Percentiles rank a stretch among this genome's conserved stretches.
Evolutionary conservation across 345 rosid species (phyloP).

Genomic region (Passiflora organensis): DNA sequence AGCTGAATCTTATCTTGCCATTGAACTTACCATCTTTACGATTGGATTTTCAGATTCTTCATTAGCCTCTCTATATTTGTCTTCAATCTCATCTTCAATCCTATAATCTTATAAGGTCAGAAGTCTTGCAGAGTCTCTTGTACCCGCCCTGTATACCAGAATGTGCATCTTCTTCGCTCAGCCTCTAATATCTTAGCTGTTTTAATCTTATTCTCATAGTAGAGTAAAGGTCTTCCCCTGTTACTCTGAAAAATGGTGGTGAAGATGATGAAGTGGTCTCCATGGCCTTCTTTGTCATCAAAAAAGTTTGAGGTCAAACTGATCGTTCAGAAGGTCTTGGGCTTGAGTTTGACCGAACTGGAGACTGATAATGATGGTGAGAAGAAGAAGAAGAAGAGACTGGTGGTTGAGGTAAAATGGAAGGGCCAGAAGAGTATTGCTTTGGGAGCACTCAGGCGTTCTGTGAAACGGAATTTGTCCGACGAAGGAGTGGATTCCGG

Average conservation of each 20-base stretch:
- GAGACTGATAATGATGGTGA: conserved; percentile 19
- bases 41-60: too few relatives aligned
- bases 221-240: too few relatives aligned
- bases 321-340: conserved; percentile 31
- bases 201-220: too few relatives aligned
- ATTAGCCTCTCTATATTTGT: too few relatives aligned
- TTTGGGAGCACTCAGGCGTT: conserved; percentile 26
- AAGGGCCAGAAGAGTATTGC: conserved; percentile 39
- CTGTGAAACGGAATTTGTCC: conserved; percentile 32
- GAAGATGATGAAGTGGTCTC: conserved; percentile 55
- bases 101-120: too few relatives aligned
- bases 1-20: too few relatives aligned
- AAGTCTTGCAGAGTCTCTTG: too few relatives aligned
- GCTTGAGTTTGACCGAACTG: conserved; percentile 21
- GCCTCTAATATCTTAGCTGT: too few relatives aligned
- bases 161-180: too few relatives aligned
- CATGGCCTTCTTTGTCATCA: conserved; percentile 44
- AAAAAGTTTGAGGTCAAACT: conserved; percentile 43
- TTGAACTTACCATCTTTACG: too few relatives aligned
- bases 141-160: too few relatives aligned
- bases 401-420: conserved; percentile 55
- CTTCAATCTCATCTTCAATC: too few relatives aligned
- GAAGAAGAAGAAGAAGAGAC: conserved; percentile 21
- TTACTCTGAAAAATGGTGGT: conserved; percentile 26
- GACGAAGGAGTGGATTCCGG: conserved; percentile 43